Conservation (phyloP, 192 early-diverging fungal genomes). For the Thamnidium elegans region DNA sequence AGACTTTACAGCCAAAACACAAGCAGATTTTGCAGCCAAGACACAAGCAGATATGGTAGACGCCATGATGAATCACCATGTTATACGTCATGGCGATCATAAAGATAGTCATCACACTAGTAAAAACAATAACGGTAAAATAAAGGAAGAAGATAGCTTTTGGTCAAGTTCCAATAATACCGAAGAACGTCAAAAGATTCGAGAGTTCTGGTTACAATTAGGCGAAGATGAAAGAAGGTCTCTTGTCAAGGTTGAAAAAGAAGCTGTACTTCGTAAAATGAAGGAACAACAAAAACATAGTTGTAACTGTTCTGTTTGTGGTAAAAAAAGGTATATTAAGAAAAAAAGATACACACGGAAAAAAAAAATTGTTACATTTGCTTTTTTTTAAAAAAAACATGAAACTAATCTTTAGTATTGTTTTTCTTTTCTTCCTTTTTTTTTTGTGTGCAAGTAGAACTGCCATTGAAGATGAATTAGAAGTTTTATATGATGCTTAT, state of each 20-base stretch:
- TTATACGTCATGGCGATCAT: slow-evolving; percentile 3
- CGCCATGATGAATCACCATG: slow-evolving; percentile 20
- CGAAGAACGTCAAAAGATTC: slow-evolving; percentile 75
- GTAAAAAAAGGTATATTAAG: slow-evolving; percentile 65
- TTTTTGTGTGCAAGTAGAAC: slow-evolving; percentile 43
- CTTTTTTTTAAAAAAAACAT: neutral
- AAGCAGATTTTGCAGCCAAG: neutral
- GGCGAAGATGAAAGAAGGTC: slow-evolving; percentile 75
- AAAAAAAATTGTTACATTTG: neutral
- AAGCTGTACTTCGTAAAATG: slow-evolving; percentile 84
- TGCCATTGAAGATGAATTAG: slow-evolving; percentile 84
- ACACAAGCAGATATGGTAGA: neutral
- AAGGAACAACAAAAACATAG: slow-evolving; percentile 86
- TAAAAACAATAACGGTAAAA: neutral
- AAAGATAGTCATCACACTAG: neutral
- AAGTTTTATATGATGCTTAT: slow-evolving; percentile 84
- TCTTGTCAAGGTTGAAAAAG: slow-evolving; percentile 83
- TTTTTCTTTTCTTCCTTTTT: slow-evolving; percentile 8
- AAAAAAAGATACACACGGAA: slow-evolving; percentile 6
- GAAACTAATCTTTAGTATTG: too few species aligned
- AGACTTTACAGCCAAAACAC: neutral
- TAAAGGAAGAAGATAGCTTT: slow-evolving; percentile 31
- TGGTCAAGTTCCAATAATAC: slow-evolving; percentile 69
- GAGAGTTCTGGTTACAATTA: slow-evolving; percentile 83
- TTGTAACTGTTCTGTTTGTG: slow-evolving; percentile 82